Conservation (phyloP, 106 monocot species). For the Dendrobium catenatum region DNA sequence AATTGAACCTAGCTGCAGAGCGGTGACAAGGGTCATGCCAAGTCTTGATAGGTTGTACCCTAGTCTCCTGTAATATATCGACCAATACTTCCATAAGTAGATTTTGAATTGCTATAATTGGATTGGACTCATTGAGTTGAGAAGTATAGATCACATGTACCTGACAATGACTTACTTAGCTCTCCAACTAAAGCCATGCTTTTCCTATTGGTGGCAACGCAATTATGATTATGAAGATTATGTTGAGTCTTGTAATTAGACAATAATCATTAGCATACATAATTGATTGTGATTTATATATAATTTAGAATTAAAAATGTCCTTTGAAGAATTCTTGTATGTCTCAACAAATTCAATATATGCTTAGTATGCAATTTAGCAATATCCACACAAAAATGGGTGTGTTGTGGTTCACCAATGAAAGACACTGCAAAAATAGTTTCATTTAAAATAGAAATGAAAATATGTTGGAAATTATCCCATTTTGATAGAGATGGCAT, state of each 20-base stretch:
- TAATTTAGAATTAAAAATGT: conserved; percentile 1
- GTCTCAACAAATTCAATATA: too few relatives aligned
- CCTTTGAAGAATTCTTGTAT: conserved; percentile 21
- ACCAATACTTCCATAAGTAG: conserved; percentile 62
- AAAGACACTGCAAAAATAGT: too few relatives aligned
- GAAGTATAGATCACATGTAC: conserved; percentile 35
- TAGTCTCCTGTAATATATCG: conserved; percentile 57
- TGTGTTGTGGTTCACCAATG: too few relatives aligned
- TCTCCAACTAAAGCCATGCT: conserved; percentile 45
- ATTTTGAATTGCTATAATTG: conserved; percentile 25
- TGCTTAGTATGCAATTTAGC: too few relatives aligned
- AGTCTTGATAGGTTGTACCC: conserved; percentile 44
- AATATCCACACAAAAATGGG: too few relatives aligned
- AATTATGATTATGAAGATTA: background rate
- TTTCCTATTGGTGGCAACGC: conserved; percentile 20
- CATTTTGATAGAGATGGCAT: too few relatives aligned
- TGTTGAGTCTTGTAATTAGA: too few relatives aligned
- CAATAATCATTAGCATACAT: background rate
- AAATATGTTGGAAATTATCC: too few relatives aligned
- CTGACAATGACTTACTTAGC: conserved; percentile 31
- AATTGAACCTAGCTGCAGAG: background rate
- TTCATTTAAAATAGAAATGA: too few relatives aligned
- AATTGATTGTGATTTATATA: background rate
- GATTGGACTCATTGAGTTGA: conserved; percentile 32
- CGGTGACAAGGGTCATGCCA: conserved; percentile 29